A percentile compares a stretch with the other conserved stretches of the same genome.
phyloP scores from a whole-genome alignment of 2,329 filamentous ascomycete species.

The Periglandula ipomoeae region DNA sequence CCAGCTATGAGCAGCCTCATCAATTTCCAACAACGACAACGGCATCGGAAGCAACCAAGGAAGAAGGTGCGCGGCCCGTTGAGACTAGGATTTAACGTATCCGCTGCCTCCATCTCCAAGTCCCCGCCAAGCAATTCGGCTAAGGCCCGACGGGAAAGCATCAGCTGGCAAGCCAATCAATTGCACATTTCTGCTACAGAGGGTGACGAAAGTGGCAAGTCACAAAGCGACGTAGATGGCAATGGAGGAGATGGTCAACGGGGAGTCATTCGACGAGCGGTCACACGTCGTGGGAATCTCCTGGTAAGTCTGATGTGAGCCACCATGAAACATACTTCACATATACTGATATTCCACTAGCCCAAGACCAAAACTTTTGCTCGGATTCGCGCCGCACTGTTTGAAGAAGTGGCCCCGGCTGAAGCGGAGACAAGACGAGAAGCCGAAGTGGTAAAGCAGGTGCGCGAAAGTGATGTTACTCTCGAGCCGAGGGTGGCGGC shows the following conservation, averaged over 20 bases:
- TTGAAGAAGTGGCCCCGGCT: slow-evolving; percentile 79
- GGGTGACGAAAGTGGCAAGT: slow-evolving; percentile 54
- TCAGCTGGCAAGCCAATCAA: slow-evolving; percentile 85
- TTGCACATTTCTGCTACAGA: slow-evolving; percentile 72
- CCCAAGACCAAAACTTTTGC: slow-evolving; percentile 96
- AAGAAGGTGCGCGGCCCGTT: slow-evolving; percentile 41
- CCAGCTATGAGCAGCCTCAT: slow-evolving; percentile 67
- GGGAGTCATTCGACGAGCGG: slow-evolving; percentile 71
- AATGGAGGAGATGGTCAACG: slow-evolving; percentile 49
- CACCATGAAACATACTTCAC: not conserved
- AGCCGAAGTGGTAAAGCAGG: slow-evolving; percentile 90
- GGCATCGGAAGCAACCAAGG: slow-evolving; percentile 59
- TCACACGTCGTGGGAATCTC: slow-evolving; percentile 81
- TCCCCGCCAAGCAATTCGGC: slow-evolving; percentile 57
- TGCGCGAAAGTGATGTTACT: slow-evolving; percentile 77
- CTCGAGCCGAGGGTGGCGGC: slow-evolving; percentile 36
- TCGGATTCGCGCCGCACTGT: slow-evolving; percentile 78
- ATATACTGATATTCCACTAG: slow-evolving; percentile 31
- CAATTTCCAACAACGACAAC: slow-evolving; percentile 72
- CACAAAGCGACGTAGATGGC: slow-evolving; percentile 51
- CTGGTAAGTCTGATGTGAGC: slow-evolving; percentile 44
- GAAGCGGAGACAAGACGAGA: slow-evolving; percentile 86
- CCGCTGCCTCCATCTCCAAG: slow-evolving; percentile 45
- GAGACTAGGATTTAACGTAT: slow-evolving; percentile 41
- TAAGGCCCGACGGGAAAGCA: slow-evolving; percentile 68